Conservation (phyloP, 805 yeast genomes). For the Schwanniomyces sp. region DNA sequence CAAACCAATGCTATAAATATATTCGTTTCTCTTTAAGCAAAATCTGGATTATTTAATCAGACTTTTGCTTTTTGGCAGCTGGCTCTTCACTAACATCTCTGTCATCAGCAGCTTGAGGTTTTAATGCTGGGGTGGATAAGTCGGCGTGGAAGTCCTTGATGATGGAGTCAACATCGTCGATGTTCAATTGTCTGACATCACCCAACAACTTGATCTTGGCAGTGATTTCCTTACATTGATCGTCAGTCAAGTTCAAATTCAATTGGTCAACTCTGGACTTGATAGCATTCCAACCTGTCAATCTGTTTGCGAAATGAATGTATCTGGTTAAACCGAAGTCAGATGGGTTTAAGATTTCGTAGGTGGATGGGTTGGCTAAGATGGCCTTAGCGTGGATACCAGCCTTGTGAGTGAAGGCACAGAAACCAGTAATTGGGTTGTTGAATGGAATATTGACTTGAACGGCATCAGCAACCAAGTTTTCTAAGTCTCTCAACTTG, state of each 20-base stretch:
- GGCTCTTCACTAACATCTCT: conserved; percentile 29
- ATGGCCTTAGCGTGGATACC: conserved; percentile 66
- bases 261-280: conserved; percentile 61
- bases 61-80: conserved; percentile 28
- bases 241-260: conserved; percentile 55
- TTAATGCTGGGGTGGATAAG: conserved; percentile 29
- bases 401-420: conserved; percentile 65
- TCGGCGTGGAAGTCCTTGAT: conserved; percentile 55
- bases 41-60: conserved; percentile 7
- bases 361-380: conserved; percentile 62
- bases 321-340: conserved; percentile 63
- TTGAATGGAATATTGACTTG: conserved; percentile 61
- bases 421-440: conserved; percentile 64
- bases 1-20: not conserved
- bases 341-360: conserved; percentile 56
- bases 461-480: conserved; percentile 58
- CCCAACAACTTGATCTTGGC: conserved; percentile 56
- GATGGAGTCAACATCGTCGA: conserved; percentile 61
- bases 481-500: conserved; percentile 58
- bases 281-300: conserved; percentile 66
- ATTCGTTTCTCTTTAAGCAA: not conserved
- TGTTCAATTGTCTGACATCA: conserved; percentile 58
- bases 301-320: conserved; percentile 59
- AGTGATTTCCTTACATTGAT: conserved; percentile 57
- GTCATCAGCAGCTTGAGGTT: conserved; percentile 19